A percentile compares a stretch with the other conserved stretches of the same genome.
phyloP scores from a whole-genome alignment of 139 green algal genomes.

The Pleodorina starrii region DNA sequence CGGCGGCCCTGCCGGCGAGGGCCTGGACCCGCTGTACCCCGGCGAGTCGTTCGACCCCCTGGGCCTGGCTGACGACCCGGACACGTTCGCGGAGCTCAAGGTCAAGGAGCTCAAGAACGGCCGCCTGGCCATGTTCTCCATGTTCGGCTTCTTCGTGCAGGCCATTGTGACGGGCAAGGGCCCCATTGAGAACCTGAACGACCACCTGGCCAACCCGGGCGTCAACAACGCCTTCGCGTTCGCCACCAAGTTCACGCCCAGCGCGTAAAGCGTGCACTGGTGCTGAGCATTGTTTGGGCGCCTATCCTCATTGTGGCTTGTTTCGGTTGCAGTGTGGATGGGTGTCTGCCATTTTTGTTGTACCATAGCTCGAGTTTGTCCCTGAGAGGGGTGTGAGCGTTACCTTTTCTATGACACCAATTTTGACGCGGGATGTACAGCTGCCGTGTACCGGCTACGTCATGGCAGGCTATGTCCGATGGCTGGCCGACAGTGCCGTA shows the following conservation, averaged over 20 bases:
- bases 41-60: conserved; percentile 96
- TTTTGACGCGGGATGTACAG: neutral
- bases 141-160: conserved; percentile 86
- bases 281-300: neutral
- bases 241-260: conserved; percentile 70
- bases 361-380: neutral
- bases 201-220: conserved; percentile 75
- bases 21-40: conserved; percentile 91
- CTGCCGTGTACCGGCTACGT: too few relatives aligned
- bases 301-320: neutral
- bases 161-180: conserved; percentile 78
- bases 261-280: conserved; percentile 31
- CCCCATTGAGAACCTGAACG: conserved; percentile 73
- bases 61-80: conserved; percentile 94
- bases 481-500: too few relatives aligned
- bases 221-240: conserved; percentile 72
- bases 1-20: conserved; percentile 80
- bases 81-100: conserved; percentile 91
- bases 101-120: conserved; percentile 97
- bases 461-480: too few relatives aligned
- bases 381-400: neutral
- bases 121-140: conserved; percentile 86
- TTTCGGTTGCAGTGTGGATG: neutral
- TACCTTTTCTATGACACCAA: too few relatives aligned
- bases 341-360: neutral